phyloP scores from a whole-genome alignment of 768 basidiomycete genomes.

The Fistulinella prunicolor region DNA sequence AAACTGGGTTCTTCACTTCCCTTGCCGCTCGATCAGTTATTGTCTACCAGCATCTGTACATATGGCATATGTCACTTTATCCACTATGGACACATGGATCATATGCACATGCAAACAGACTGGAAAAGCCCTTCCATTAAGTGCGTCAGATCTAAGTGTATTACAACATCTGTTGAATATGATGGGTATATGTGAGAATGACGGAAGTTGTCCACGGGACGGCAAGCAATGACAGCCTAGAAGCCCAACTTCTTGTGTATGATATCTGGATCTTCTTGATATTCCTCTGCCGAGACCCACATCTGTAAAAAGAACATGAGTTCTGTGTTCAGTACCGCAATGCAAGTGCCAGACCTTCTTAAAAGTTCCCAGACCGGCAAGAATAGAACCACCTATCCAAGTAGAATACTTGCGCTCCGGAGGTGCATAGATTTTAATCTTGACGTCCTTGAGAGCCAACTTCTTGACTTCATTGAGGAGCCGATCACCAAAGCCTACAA shows the following conservation, averaged over 20 bases:
- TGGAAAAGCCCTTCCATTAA: slow-evolving; percentile 20
- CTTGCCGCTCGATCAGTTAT: slow-evolving; percentile 21
- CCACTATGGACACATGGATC: slow-evolving; percentile 22
- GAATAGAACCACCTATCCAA: slow-evolving; percentile 96
- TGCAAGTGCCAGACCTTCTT: slow-evolving; percentile 66
- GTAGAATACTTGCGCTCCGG: slow-evolving; percentile 99
- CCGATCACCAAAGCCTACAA: slow-evolving; percentile 88
- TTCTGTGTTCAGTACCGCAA: neutral
- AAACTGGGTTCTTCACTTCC: slow-evolving; percentile 13
- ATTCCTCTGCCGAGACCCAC: slow-evolving; percentile 99
- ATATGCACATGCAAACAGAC: slow-evolving; percentile 26
- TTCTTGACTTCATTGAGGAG: slow-evolving; percentile 96
- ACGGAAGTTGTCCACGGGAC: slow-evolving; percentile 9
- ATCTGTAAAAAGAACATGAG: slow-evolving; percentile 53
- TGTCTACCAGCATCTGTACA: slow-evolving; percentile 37
- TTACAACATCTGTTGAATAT: slow-evolving; percentile 32
- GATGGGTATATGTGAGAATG: slow-evolving; percentile 31
- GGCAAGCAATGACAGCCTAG: slow-evolving; percentile 32
- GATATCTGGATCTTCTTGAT: slow-evolving; percentile 98
- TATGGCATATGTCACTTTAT: slow-evolving; percentile 39
- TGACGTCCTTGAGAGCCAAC: slow-evolving; percentile 90
- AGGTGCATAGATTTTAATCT: slow-evolving; percentile 98
- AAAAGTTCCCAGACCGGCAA: slow-evolving; percentile 95
- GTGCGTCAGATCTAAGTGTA: slow-evolving; percentile 26
- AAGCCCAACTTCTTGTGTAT: slow-evolving; percentile 95